Evolutionary conservation across 306 rosid species (phyloP).

Genomic region (Astragalus glycyphyllos): DNA sequence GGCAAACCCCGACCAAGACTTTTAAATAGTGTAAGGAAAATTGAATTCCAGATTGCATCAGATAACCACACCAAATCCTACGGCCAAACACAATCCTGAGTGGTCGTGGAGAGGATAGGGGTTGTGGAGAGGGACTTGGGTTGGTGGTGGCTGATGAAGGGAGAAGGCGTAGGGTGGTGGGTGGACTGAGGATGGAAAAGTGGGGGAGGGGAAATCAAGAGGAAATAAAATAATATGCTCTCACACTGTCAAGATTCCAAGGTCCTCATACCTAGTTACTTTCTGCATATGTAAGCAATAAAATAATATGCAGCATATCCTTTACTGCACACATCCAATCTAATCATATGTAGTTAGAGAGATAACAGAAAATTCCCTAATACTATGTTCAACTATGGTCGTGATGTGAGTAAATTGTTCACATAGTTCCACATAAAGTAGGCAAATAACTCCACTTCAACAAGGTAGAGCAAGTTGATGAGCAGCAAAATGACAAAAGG

Average conservation of each 20-base stretch:
- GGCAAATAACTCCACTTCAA: conserved; percentile 21
- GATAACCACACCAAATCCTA: no score
- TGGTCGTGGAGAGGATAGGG: no score
- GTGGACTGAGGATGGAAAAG: no score
- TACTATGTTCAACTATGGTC: not conserved
- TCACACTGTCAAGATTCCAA: conserved; percentile 5
- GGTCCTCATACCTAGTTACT: conserved; percentile 14
- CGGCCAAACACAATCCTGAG: no score
- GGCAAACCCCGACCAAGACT: no score
- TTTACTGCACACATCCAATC: conserved; percentile 1
- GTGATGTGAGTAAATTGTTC: not conserved
- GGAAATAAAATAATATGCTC: not conserved
- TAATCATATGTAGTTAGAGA: not conserved
- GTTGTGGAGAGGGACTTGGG: not conserved
- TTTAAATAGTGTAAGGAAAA: no score
- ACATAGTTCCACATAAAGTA: not conserved
- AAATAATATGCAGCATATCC: conserved; percentile 9
- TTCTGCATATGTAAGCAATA: no score
- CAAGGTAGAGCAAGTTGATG: not conserved
- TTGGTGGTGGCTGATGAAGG: not conserved
- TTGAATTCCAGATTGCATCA: no score
- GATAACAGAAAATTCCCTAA: not conserved
- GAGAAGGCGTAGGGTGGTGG: not conserved
- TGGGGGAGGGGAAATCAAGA: no score
- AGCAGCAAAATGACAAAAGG: conserved; percentile 14